A percentile compares a stretch with the other conserved stretches of the same genome.
phyloP scores from a whole-genome alignment of 768 basidiomycete genomes.

The Glaciozyma martinii region DNA sequence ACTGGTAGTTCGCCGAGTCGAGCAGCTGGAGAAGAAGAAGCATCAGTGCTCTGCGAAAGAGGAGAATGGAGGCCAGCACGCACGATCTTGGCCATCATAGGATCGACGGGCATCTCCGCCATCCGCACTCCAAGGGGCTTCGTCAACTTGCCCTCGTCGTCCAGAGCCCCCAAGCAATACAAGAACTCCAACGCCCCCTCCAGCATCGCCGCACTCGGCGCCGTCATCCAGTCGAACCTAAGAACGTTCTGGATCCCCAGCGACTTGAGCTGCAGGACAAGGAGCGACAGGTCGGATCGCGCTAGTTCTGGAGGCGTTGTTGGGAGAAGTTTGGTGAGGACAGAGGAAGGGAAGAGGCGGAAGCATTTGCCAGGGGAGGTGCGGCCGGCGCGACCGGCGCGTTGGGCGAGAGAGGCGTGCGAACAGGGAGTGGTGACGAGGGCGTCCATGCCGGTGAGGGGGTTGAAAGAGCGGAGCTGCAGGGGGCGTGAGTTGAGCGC shows the following conservation, averaged over 20 bases:
- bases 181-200: constrained; percentile 77
- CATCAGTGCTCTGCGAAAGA: background rate
- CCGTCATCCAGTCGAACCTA: constrained; percentile 89
- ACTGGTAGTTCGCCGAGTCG: constrained; percentile 70
- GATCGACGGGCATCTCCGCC: constrained; percentile 88
- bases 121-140: constrained; percentile 72
- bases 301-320: constrained; percentile 83
- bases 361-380: constrained; percentile 89
- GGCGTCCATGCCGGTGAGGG: constrained; percentile 72
- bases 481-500: background rate
- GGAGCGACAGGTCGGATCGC: constrained; percentile 79
- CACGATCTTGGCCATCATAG: constrained; percentile 89
- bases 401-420: constrained; percentile 78
- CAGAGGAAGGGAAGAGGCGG: constrained; percentile 67
- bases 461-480: constrained; percentile 84
- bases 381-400: constrained; percentile 89
- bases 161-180: constrained; percentile 70
- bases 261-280: constrained; percentile 86
- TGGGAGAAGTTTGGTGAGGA: constrained; percentile 53
- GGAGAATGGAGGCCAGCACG: constrained; percentile 31
- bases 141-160: constrained; percentile 61
- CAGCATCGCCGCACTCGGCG: constrained; percentile 77
- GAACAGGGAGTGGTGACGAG: constrained; percentile 76
- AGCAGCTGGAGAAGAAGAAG: constrained; percentile 54
- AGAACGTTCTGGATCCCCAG: constrained; percentile 90